phyloP scores from a whole-genome alignment of 2,329 filamentous ascomycete genomes.

The Elsinoe fawcettii region DNA sequence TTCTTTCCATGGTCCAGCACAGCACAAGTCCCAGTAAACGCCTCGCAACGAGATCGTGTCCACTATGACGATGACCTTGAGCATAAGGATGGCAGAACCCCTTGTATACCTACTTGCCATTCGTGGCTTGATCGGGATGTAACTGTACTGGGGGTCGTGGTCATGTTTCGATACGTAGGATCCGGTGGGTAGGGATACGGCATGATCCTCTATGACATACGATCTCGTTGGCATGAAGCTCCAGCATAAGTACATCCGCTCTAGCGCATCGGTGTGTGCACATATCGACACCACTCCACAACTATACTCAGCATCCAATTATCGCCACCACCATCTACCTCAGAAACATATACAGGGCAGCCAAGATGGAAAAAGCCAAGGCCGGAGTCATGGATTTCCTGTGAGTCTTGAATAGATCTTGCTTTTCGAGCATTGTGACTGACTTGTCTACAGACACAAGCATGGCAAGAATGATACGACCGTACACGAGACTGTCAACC shows the following conservation, averaged over 20 bases:
- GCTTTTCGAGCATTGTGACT: background rate
- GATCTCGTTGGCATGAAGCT: background rate
- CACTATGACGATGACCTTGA: background rate
- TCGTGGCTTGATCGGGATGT: too few species aligned
- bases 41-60: background rate
- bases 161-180: too few species aligned
- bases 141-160: too few species aligned
- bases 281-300: too few species aligned
- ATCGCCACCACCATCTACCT: background rate
- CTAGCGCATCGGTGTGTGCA: background rate
- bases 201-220: background rate
- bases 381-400: conserved; percentile 55
- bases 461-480: conserved; percentile 62
- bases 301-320: too few species aligned
- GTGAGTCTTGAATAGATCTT: conserved; percentile 18
- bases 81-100: background rate
- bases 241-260: background rate
- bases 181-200: background rate
- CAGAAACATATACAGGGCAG: background rate
- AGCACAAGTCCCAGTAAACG: too few species aligned
- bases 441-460: conserved; percentile 27
- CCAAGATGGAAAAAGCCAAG: conserved; percentile 57
- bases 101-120: too few species aligned
- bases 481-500: conserved; percentile 57
- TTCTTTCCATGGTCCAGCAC: too few species aligned